These are phyloP conservation scores for Cadophora sp. DNA, from an alignment of 2,329 filamentous ascomycete genomes.

Conservation along the genomic window DNA sequence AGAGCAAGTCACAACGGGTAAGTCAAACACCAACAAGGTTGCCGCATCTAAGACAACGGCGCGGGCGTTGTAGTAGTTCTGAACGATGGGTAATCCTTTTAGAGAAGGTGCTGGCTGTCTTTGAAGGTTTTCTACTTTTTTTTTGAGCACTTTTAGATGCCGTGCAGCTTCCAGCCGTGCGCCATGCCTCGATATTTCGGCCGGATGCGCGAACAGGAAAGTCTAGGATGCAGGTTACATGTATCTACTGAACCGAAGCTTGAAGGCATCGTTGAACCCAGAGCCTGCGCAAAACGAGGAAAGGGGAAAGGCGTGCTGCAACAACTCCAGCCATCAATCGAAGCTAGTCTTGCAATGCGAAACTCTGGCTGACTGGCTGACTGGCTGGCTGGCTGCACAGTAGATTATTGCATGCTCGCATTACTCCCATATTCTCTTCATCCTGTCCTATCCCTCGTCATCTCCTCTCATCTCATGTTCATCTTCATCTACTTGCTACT, in stretches of 20 bases:
- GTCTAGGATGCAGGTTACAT: neutral
- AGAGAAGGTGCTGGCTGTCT: neutral
- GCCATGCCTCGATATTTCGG: neutral
- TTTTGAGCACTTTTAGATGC: neutral
- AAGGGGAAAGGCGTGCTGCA: constrained; percentile 6
- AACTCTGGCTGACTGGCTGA: neutral
- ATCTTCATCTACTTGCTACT: neutral
- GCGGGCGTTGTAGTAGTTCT: neutral
- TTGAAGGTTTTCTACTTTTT: neutral
- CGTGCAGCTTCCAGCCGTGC: neutral
- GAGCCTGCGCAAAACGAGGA: neutral
- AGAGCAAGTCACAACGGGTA: no score
- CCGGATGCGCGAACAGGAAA: neutral
- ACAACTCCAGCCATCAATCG: neutral
- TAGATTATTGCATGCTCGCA: neutral
- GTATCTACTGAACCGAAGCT: neutral
- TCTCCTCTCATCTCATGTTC: neutral
- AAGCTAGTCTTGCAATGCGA: neutral
- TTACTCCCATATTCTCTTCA: neutral
- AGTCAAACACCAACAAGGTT: neutral
- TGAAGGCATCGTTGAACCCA: constrained; percentile 9
- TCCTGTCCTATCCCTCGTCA: neutral
- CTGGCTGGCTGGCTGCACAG: constrained; percentile 2
- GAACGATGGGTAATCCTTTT: neutral
- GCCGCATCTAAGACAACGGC: neutral